Base-by-base conservation (phyloP, 768 basidiomycete species). In the Phallus indusiatus region DNA sequence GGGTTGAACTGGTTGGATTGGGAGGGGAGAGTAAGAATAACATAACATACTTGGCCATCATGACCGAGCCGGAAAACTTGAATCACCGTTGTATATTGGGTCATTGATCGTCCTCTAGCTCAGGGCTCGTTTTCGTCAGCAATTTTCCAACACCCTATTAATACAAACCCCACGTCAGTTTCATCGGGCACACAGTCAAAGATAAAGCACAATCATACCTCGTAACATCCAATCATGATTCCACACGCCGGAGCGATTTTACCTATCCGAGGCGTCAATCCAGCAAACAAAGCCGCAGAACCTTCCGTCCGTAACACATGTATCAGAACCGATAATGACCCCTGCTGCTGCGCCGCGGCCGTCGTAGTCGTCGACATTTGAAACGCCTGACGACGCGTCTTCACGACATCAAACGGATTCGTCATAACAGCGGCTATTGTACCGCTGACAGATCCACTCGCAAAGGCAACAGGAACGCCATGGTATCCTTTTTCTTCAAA, bases 171-270 rank as follows among this genome's bases (percentile, higher is more conserved):
- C 5, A 3, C 14, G 21, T 22, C 50, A 51, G 50, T 22, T 50
- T n/a, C n/a, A 47, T 55, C 35, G 47, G 54, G 16, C 12, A 16
- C 42, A 1, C 11, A 18, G 17, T 16, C 36, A 34, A 56, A 22
- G 42, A 11, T 24, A 28, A n/a, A n/a, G 11, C 24, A 21, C 18
- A 54, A 42, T 18, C 21, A 33, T 64, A 84, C 94, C 83, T 98
- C 94, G 68, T 87, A 98, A 70, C 87, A 94, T 58, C 90, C 84
- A 69, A 97, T 96, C 95, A 98, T 97, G 64, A 99, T 87, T 21
- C 95, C 95, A 71, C 96, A 99, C 47, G 95, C 96, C 42, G 96
- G 96, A 11, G 92, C 92, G 62, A 96, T 95, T 72, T 98, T 99
- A 47, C 84, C 92, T 55, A 94, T 84, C 42, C 96, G 84, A 54